Conservation (phyloP, 768 basidiomycete species). For the Pleurotus citrinopileatus region DNA sequence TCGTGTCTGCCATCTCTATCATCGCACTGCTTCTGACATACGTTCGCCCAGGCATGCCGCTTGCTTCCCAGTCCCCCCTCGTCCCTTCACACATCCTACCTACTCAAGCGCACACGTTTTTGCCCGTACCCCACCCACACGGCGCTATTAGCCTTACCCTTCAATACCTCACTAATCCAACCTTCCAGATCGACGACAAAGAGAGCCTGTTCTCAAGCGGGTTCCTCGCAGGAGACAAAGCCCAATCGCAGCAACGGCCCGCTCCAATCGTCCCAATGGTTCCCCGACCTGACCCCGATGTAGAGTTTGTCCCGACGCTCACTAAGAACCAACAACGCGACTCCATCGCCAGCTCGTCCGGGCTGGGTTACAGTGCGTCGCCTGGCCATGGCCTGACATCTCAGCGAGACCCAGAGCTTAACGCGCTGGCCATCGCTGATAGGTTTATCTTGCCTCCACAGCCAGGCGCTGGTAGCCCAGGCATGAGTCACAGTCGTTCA, state of each 20-base stretch:
- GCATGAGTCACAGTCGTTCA: conserved; percentile 7
- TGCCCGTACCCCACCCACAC: conserved; percentile 62
- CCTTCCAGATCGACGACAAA: conserved; percentile 73
- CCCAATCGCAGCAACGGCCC: conserved; percentile 15
- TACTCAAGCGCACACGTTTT: conserved; percentile 58
- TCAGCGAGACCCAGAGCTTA: conserved; percentile 7
- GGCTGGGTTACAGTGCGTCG: conserved; percentile 14
- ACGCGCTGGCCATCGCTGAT: conserved; percentile 26
- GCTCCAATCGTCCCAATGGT: conserved; percentile 3
- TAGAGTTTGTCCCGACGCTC: conserved; percentile 69
- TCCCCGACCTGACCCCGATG: conserved; percentile 8
- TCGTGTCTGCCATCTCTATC: background rate
- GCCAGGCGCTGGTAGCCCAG: conserved; percentile 4
- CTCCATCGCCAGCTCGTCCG: conserved; percentile 38
- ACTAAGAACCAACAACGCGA: conserved; percentile 62
- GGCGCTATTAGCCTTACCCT: conserved; percentile 61
- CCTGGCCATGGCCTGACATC: conserved; percentile 13
- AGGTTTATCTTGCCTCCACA: conserved; percentile 33
- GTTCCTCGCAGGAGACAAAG: conserved; percentile 68
- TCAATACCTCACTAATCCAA: conserved; percentile 63
- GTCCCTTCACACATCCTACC: conserved; percentile 37
- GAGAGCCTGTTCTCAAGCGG: conserved; percentile 74
- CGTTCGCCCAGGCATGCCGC: conserved; percentile 1
- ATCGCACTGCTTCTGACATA: background rate
- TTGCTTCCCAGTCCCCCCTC: conserved; percentile 30